Percentiles rank a stretch among this genome's conserved stretches.
Evolutionary conservation across 176 grass and related monocot species (phyloP).

Genomic region (Guadua angustifolia): DNA sequence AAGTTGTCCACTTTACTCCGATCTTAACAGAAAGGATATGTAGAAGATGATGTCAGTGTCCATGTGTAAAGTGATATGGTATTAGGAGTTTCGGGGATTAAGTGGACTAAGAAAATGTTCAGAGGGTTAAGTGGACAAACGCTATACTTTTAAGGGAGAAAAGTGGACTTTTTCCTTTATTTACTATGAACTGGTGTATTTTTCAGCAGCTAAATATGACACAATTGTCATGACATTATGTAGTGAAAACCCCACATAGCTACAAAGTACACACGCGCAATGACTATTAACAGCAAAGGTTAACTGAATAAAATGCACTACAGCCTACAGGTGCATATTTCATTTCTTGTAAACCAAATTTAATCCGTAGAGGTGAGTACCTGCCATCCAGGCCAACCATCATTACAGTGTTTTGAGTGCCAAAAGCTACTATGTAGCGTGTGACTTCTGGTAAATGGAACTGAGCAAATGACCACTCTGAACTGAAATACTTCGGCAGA

Average conservation of each 20-base stretch:
- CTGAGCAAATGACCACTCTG: constrained; percentile 97
- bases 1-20: background rate
- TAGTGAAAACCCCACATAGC: background rate
- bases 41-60: background rate
- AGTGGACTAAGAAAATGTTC: too few relatives aligned
- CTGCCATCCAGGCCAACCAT: constrained; percentile 96
- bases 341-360: constrained; percentile 34
- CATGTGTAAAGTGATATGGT: too few relatives aligned
- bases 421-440: constrained; percentile 89
- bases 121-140: too few relatives aligned
- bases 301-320: background rate
- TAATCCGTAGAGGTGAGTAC: constrained; percentile 43
- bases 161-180: background rate
- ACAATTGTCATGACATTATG: background rate
- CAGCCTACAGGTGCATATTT: background rate
- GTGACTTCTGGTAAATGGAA: constrained; percentile 91
- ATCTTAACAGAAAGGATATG: background rate
- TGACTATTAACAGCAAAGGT: constrained; percentile 11
- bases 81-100: too few relatives aligned
- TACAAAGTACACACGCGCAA: background rate
- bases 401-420: constrained; percentile 79
- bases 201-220: constrained; percentile 15
- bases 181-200: background rate
- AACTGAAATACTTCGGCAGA: constrained; percentile 91
- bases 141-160: too few relatives aligned